phyloP scores from a whole-genome alignment of 257 asterid genomes.

The Nicotiana tabacum region DNA sequence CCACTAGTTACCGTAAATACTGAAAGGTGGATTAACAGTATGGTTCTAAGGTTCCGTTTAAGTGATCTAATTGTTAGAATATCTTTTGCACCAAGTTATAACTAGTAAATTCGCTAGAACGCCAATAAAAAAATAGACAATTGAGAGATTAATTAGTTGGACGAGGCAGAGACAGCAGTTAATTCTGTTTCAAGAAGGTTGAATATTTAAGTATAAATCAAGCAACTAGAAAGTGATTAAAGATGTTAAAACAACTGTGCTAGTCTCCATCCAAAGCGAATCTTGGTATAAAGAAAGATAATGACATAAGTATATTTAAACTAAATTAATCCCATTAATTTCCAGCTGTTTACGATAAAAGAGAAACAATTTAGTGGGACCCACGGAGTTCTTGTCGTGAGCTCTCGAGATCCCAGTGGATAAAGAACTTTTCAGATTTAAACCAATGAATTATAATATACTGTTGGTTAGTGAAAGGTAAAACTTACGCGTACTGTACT shows the following conservation, averaged over 20 bases:
- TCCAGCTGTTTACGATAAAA: neutral
- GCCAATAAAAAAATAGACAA: neutral
- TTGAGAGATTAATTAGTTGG: neutral
- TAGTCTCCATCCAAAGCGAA: slow-evolving; percentile 27
- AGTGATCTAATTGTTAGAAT: too few species aligned
- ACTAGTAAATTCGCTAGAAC: neutral
- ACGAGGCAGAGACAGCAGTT: neutral
- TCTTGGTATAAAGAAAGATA: slow-evolving; percentile 28
- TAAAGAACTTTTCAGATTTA: neutral
- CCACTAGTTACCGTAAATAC: too few species aligned
- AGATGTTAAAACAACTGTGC: slow-evolving; percentile 17
- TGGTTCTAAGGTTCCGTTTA: too few species aligned
- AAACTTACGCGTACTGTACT: too few species aligned
- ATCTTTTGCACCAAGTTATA: neutral
- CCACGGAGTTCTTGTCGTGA: neutral
- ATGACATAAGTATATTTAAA: slow-evolving; percentile 9
- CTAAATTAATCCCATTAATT: neutral
- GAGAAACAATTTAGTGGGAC: neutral
- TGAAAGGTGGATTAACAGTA: too few species aligned
- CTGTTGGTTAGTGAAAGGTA: too few species aligned
- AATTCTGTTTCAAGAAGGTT: neutral
- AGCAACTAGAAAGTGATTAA: neutral
- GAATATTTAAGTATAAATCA: neutral
- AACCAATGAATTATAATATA: neutral
- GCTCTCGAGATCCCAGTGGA: neutral